Evolutionary conservation across 352 stramenopile genomes (phyloP).

Genomic region (Globisporangium barbulae): DNA sequence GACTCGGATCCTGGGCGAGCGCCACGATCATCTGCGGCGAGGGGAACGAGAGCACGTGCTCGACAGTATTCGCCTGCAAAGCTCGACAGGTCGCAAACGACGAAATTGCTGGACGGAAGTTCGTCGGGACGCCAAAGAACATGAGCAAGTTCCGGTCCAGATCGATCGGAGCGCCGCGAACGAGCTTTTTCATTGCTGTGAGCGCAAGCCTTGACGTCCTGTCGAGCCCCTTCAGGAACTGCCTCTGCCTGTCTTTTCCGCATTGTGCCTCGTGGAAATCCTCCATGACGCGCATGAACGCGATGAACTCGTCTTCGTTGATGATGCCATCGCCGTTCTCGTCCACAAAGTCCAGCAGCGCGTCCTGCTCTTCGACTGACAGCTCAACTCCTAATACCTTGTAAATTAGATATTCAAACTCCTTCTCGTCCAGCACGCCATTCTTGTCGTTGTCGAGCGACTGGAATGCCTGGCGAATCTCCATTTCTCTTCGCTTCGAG

Average conservation of each 20-base stretch:
- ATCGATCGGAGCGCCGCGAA: constrained; percentile 59
- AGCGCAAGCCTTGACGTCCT: constrained; percentile 42
- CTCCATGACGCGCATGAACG: constrained; percentile 72
- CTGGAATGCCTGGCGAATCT: constrained; percentile 73
- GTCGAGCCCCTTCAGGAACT: constrained; percentile 42
- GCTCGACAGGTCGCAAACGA: constrained; percentile 41
- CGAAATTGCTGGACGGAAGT: constrained; percentile 69
- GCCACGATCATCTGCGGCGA: constrained; percentile 61
- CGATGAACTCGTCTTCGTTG: constrained; percentile 68
- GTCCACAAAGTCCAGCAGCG: constrained; percentile 68
- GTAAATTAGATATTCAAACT: constrained; percentile 78
- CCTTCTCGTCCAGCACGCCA: constrained; percentile 57
- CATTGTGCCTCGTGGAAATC: constrained; percentile 37
- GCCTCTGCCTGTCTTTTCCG: constrained; percentile 29
- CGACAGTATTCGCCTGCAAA: constrained; percentile 58
- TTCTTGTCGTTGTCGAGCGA: constrained; percentile 65
- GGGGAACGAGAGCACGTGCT: constrained; percentile 66
- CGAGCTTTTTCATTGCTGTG: constrained; percentile 77
- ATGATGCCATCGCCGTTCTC: constrained; percentile 57
- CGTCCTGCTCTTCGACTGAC: constrained; percentile 67
- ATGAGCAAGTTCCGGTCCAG: constrained; percentile 65
- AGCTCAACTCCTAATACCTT: constrained; percentile 73
- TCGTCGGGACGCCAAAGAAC: constrained; percentile 77
- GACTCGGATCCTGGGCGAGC: constrained; percentile 33
- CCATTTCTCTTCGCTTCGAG: constrained; percentile 59